phyloP scores from a whole-genome alignment of 2,329 filamentous ascomycete species.

The Cladosporium oxysporum region DNA sequence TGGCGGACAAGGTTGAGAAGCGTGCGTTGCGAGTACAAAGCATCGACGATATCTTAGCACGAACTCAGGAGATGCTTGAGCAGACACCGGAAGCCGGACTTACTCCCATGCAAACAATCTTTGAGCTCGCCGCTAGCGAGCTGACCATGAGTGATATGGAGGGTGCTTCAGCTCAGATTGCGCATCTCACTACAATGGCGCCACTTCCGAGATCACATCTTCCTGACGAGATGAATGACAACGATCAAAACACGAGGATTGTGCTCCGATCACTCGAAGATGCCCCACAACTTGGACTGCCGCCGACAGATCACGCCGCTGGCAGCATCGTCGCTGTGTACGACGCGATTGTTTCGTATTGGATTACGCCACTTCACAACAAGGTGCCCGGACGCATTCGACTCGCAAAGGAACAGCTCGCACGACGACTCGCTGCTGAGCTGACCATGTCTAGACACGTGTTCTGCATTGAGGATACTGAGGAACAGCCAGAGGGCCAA shows the following conservation, averaged over 20 bases:
- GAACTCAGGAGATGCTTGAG: constrained; percentile 1
- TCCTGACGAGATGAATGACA: background rate
- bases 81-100: background rate
- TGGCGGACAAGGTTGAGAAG: background rate
- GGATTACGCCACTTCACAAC: constrained; percentile 29
- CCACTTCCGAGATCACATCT: background rate
- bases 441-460: constrained; percentile 39
- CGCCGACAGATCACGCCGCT: background rate
- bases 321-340: constrained; percentile 21
- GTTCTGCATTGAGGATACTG: constrained; percentile 21
- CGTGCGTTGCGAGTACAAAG: background rate
- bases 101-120: background rate
- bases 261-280: constrained; percentile 15
- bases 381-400: constrained; percentile 31
- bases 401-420: constrained; percentile 35
- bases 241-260: constrained; percentile 8
- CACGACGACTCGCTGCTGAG: constrained; percentile 37
- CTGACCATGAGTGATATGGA: constrained; percentile 24
- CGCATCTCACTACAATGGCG: constrained; percentile 13
- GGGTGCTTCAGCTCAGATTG: constrained; percentile 21
- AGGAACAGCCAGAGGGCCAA: constrained; percentile 12
- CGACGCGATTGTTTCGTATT: constrained; percentile 29
- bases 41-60: constrained; percentile 1
- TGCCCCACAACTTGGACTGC: constrained; percentile 16
- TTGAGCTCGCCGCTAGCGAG: constrained; percentile 19